Percentiles rank a stretch among this genome's conserved stretches.
These are phyloP conservation scores for Trifolium subterraneum DNA, from an alignment of 306 rosid genomes.

Conservation along the genomic window DNA sequence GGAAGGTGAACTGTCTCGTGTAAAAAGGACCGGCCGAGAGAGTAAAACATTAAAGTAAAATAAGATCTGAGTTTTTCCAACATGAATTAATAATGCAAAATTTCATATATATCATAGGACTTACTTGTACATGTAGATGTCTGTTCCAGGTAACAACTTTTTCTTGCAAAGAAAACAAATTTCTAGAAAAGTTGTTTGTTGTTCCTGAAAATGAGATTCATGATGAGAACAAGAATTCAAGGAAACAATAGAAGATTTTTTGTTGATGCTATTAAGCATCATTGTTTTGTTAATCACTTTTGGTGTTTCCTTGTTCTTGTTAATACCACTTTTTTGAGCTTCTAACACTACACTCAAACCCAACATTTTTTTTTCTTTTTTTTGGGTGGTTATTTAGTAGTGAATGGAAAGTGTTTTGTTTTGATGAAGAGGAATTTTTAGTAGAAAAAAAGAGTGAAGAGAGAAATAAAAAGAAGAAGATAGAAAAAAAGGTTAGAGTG, in stretches of 20 bases:
- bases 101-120: conserved; percentile 13
- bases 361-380: conserved; percentile 50
- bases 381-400: neutral
- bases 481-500: neutral
- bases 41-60: neutral
- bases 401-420: conserved; percentile 11
- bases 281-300: conserved; percentile 75
- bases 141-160: conserved; percentile 71
- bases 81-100: conserved; percentile 6
- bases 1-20: neutral
- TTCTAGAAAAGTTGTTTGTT: conserved; percentile 61
- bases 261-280: conserved; percentile 46
- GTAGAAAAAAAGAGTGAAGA: conserved; percentile 7
- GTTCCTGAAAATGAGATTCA: conserved; percentile 31
- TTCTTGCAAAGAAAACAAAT: conserved; percentile 73
- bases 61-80: conserved; percentile 21
- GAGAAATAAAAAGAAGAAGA: neutral
- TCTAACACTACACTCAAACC: conserved; percentile 84
- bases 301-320: conserved; percentile 40
- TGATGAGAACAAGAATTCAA: neutral
- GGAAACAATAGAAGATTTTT: conserved; percentile 20
- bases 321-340: conserved; percentile 48
- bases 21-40: no score
- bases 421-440: conserved; percentile 31
- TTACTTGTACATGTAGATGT: conserved; percentile 97